These are phyloP conservation scores for Penicillium sp. DNA, from an alignment of 2,329 filamentous ascomycete species.

Conservation along the genomic window DNA sequence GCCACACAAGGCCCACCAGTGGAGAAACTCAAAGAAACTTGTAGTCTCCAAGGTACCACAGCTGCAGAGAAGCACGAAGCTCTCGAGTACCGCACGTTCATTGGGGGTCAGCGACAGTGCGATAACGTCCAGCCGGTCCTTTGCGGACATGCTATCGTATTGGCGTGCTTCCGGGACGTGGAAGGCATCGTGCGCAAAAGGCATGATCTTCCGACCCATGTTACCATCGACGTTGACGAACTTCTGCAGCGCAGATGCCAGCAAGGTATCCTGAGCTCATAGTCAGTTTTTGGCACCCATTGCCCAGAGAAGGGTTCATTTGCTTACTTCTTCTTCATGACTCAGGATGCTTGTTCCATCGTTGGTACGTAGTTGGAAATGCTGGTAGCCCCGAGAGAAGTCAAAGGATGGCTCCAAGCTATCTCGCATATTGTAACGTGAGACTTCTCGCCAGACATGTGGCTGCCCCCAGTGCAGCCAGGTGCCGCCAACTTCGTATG, in stretches of 20 bases:
- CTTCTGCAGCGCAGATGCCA: conserved; percentile 41
- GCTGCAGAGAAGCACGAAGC: conserved; percentile 47
- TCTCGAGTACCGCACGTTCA: conserved; percentile 45
- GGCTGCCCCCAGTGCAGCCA: conserved; percentile 53
- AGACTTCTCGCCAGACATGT: conserved; percentile 49
- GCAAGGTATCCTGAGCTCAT: conserved; percentile 33
- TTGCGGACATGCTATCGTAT: conserved; percentile 45
- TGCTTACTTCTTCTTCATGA: conserved; percentile 45
- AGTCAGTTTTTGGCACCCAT: neutral
- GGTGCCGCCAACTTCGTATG: conserved; percentile 54
- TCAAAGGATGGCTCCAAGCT: conserved; percentile 43
- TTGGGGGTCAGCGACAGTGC: conserved; percentile 40
- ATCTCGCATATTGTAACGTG: conserved; percentile 48
- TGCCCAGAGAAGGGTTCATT: neutral
- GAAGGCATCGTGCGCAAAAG: conserved; percentile 44
- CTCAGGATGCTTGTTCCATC: conserved; percentile 37
- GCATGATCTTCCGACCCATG: conserved; percentile 40
- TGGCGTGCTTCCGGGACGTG: conserved; percentile 35
- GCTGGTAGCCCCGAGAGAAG: conserved; percentile 46
- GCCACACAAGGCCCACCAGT: conserved; percentile 51
- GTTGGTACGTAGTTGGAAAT: conserved; percentile 41
- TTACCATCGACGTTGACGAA: conserved; percentile 51
- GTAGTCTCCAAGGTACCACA: conserved; percentile 47
- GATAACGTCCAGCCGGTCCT: conserved; percentile 48
- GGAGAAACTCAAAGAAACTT: conserved; percentile 52